Evolutionary conservation across 1,139 yeast species (phyloP), one percentile per base, ranked within the genome.

Genomic region (Debaryomyces nepalensis): DNA sequence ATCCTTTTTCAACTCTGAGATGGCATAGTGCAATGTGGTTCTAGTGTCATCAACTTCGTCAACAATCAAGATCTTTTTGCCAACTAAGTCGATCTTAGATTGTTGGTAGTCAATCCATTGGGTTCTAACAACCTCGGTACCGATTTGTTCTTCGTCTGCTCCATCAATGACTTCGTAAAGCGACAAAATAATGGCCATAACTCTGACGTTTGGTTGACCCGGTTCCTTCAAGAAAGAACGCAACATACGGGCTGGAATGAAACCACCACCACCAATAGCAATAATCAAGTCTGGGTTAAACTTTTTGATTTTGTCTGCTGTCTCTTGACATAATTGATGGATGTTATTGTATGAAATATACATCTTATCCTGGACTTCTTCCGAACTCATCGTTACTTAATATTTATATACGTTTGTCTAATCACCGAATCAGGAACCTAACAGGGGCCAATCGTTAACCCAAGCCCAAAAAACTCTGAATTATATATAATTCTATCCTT

Each of bases 21-120:
- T 83, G 3, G 97, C 97, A 59, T 90, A 91, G 68, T 89, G 96
- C 53, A 90, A 77, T 15, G 97, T 90, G 47, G 97, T 90, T 75
- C 97, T 84, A 39, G 97, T 89, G 63, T 90, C 97, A 64, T 90
- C 97, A 37, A 90, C 97, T 66, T 90, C 97, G 61, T 90, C 97
- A 47, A 90, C 93, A 58, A 90, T 87, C 60, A 89, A 71, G 27
- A 89, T 74, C 58, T 81, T 85, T 67, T 88, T 89, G 52, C 95
- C 95, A 40, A 88, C 84, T 53, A 88, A 75, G 47, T 82, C 82
- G 39, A 79, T 57, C 64, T 68, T 62, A 40, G 84, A 78, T 60
- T 82, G 85, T 57, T 78, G 73, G 66, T 89, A 90, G 66, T 91
- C 97, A 43, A 91, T 81, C 98, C 98, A 91, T 69, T 91, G 98